These are phyloP conservation scores for Globisporangium takayamanum DNA, from an alignment of 352 stramenopile species.

Conservation along the genomic window DNA sequence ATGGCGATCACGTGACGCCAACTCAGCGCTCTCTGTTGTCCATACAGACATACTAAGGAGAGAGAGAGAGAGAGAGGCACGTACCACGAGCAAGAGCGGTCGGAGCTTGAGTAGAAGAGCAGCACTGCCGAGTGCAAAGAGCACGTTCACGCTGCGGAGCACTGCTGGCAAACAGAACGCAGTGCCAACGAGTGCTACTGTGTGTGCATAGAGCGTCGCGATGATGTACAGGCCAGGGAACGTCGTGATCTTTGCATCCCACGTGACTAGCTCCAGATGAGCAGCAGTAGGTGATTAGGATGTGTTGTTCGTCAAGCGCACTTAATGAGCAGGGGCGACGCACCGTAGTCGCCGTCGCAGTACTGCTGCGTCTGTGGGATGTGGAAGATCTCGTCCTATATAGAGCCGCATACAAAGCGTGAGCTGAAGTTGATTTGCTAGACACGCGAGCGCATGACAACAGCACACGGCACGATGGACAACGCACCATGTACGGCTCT, in stretches of 20 bases:
- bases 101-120: slow-evolving; percentile 48
- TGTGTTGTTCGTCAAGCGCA: not conserved
- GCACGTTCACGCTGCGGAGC: slow-evolving; percentile 73
- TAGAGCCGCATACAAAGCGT: not conserved
- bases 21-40: not conserved
- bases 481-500: slow-evolving; percentile 63
- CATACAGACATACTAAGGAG: no score
- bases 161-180: slow-evolving; percentile 50
- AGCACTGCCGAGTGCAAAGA: slow-evolving; percentile 63
- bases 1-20: not conserved
- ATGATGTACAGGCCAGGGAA: slow-evolving; percentile 86
- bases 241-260: slow-evolving; percentile 92
- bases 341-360: slow-evolving; percentile 62
- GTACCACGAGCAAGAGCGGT: slow-evolving; percentile 22
- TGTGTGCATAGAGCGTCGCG: slow-evolving; percentile 35
- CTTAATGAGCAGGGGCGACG: slow-evolving; percentile 2
- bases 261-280: slow-evolving; percentile 40
- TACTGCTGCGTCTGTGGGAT: slow-evolving; percentile 77
- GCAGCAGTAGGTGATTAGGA: not conserved
- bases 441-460: no score
- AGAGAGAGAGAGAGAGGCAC: no score
- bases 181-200: slow-evolving; percentile 7
- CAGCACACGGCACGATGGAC: not conserved
- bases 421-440: no score
- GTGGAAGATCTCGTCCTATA: slow-evolving; percentile 87